Evolutionary conservation across 345 rosid species (phyloP).

Genomic region (Clausena lansium): DNA sequence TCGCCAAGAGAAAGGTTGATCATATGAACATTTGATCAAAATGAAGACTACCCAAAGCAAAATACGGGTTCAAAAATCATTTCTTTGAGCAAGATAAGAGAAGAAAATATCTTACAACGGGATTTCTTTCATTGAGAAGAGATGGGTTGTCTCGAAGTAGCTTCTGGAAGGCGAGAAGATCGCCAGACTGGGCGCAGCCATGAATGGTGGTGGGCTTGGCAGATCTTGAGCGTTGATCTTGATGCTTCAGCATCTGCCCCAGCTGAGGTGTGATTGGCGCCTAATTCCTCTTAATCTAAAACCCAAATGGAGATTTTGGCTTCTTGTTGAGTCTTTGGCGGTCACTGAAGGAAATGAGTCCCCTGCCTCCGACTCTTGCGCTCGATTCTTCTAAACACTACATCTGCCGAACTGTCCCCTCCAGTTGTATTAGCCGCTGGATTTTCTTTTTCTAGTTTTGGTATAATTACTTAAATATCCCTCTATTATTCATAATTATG

Average conservation of each 20-base stretch:
- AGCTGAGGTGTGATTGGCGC: not conserved
- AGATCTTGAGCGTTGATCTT: constrained; percentile 66
- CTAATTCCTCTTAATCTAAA: not conserved
- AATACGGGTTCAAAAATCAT: not conserved
- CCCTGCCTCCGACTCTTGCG: constrained; percentile 45
- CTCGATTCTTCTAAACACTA: constrained; percentile 9
- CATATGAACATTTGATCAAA: not conserved
- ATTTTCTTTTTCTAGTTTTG: not conserved
- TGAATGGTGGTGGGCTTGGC: constrained; percentile 76
- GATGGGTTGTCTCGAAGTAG: constrained; percentile 63
- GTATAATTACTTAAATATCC: no score
- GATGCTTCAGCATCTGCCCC: constrained; percentile 43
- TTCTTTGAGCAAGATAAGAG: not conserved
- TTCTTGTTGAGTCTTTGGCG: constrained; percentile 21
- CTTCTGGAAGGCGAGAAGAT: constrained; percentile 61
- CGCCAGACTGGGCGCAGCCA: constrained; percentile 82
- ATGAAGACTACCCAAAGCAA: not conserved
- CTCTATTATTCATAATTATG: not conserved
- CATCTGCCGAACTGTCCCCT: not conserved
- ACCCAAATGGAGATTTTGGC: not conserved
- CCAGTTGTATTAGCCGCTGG: not conserved
- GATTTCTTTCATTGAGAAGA: constrained; percentile 85
- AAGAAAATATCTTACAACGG: constrained; percentile 57
- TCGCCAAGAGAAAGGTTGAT: not conserved
- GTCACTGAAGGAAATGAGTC: constrained; percentile 1